phyloP scores from a whole-genome alignment of 129 eudicot genomes.

The Oenanthe sinensis region DNA sequence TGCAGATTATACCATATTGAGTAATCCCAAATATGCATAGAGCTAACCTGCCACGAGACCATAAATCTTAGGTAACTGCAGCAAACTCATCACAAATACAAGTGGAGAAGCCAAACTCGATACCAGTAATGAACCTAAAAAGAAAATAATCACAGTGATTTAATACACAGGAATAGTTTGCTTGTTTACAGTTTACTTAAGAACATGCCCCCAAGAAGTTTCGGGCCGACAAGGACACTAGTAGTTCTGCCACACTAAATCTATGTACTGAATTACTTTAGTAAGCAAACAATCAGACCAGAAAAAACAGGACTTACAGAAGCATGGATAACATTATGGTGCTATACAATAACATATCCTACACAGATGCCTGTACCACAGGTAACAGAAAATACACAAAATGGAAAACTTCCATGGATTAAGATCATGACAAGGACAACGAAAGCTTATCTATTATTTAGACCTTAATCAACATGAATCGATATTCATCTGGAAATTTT shows the following conservation, averaged over 20 bases:
- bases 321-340: neutral
- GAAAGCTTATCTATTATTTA: neutral
- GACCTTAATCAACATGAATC: neutral
- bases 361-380: neutral
- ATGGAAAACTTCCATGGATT: neutral
- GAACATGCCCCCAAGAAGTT: neutral
- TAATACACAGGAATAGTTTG: neutral
- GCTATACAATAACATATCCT: neutral
- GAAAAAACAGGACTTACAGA: neutral
- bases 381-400: neutral
- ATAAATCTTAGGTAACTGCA: constrained; percentile 71
- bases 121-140: constrained; percentile 56
- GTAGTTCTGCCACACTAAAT: neutral
- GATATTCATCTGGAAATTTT: neutral
- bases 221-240: neutral
- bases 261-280: neutral
- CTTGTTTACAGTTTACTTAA: neutral
- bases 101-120: constrained; percentile 74
- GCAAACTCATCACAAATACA: constrained; percentile 39
- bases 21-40: constrained; percentile 6
- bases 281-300: neutral
- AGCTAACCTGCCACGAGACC: constrained; percentile 69
- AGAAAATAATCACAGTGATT: neutral
- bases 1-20: neutral
- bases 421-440: neutral